Evolutionary conservation across 768 basidiomycete genomes (phyloP).

Genomic region (Kwoniella sp.): DNA sequence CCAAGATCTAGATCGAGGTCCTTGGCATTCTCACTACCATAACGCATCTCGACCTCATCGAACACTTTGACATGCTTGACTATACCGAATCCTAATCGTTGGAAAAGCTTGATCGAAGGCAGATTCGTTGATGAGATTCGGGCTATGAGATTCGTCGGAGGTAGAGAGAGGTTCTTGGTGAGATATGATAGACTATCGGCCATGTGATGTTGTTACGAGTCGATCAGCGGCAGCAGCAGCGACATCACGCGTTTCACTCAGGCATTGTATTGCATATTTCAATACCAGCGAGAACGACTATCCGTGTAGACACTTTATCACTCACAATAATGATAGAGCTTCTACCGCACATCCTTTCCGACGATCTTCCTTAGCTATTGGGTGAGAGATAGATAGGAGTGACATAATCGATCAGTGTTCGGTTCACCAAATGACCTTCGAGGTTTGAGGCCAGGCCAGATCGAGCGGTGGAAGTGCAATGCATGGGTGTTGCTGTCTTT

Average conservation of each 20-base stretch:
- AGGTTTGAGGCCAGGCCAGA: too few species aligned
- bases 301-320: too few species aligned
- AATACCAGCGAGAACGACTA: too few species aligned
- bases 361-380: conserved; percentile 59
- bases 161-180: conserved; percentile 54
- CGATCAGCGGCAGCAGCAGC: too few species aligned
- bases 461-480: too few species aligned
- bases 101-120: conserved; percentile 72
- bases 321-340: conserved; percentile 43
- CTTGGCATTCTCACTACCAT: conserved; percentile 20
- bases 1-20: conserved; percentile 2
- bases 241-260: too few species aligned
- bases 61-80: conserved; percentile 74
- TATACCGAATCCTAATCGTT: conserved; percentile 72
- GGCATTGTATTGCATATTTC: too few species aligned
- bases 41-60: conserved; percentile 78
- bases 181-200: conserved; percentile 59
- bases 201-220: too few species aligned
- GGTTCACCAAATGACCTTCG: too few species aligned
- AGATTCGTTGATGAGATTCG: conserved; percentile 71
- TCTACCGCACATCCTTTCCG: conserved; percentile 62
- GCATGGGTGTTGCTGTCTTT: too few species aligned
- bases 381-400: too few species aligned
- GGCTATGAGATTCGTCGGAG: conserved; percentile 62
- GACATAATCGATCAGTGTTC: too few species aligned